phyloP scores from a whole-genome alignment of 2,329 filamentous ascomycete genomes.

The Cyanodermella asteris region DNA sequence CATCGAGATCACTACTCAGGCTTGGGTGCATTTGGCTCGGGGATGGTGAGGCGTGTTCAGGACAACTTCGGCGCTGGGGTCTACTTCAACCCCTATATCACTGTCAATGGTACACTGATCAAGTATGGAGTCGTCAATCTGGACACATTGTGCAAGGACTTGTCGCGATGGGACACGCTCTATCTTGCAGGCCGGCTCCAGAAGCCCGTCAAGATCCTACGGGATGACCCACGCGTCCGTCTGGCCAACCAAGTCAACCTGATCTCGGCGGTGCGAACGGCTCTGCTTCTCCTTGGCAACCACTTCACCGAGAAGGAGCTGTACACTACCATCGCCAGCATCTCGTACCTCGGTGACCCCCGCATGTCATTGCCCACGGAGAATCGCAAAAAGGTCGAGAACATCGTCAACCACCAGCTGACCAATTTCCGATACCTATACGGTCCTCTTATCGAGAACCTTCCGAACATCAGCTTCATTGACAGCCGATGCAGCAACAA shows the following conservation, averaged over 20 bases:
- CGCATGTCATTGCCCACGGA: slow-evolving; percentile 82
- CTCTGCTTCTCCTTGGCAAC: slow-evolving; percentile 64
- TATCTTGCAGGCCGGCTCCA: slow-evolving; percentile 93
- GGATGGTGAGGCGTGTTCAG: slow-evolving; percentile 63
- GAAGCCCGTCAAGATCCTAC: slow-evolving; percentile 92
- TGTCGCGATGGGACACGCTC: slow-evolving; percentile 78
- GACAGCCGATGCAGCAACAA: slow-evolving; percentile 36
- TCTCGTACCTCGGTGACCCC: slow-evolving; percentile 91
- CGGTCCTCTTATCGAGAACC: slow-evolving; percentile 64
- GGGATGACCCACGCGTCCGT: slow-evolving; percentile 78
- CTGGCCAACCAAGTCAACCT: slow-evolving; percentile 93
- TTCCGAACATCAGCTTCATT: slow-evolving; percentile 69
- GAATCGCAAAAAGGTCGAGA: slow-evolving; percentile 75
- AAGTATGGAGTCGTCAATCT: slow-evolving; percentile 97
- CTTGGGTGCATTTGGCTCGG: slow-evolving; percentile 64
- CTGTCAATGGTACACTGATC: slow-evolving; percentile 83
- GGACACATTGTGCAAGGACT: slow-evolving; percentile 66
- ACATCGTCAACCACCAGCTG: slow-evolving; percentile 84
- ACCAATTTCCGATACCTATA: slow-evolving; percentile 82
- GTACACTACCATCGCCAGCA: slow-evolving; percentile 74
- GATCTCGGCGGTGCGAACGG: slow-evolving; percentile 72
- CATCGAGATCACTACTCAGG: slow-evolving; percentile 84
- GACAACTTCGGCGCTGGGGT: slow-evolving; percentile 79
- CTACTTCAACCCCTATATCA: slow-evolving; percentile 93
- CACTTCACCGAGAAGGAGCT: slow-evolving; percentile 71